Evolutionary conservation across 257 asterid species (phyloP).

Genomic region (Knoxia roxburghii): DNA sequence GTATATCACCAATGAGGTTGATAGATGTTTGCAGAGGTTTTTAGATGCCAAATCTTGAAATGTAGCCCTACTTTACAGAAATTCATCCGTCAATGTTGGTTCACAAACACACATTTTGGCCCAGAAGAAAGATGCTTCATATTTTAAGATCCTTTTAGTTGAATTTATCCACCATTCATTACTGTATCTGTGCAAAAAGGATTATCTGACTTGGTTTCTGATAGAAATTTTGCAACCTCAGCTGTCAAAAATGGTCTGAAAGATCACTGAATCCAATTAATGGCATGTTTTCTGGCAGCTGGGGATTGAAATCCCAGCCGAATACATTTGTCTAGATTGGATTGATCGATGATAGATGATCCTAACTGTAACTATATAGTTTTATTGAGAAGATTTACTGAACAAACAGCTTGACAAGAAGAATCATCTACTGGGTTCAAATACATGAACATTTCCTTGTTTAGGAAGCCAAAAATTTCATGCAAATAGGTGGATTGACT

Average conservation of each 20-base stretch:
- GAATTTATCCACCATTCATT: neutral
- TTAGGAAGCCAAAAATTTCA: conserved; percentile 57
- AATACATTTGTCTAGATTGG: neutral
- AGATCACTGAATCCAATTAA: neutral
- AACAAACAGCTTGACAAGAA: neutral
- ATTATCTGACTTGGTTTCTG: too few species aligned
- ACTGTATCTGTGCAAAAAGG: neutral
- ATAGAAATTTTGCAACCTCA: neutral
- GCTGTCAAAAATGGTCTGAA: neutral
- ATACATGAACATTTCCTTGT: neutral
- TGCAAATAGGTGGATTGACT: conserved; percentile 69
- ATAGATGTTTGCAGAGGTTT: conserved; percentile 17
- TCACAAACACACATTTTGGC: neutral
- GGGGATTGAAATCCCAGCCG: neutral
- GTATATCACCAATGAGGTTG: conserved; percentile 41
- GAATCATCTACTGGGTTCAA: too few species aligned
- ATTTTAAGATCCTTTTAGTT: neutral
- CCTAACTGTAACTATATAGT: neutral
- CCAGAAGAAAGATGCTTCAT: too few species aligned
- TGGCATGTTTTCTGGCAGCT: neutral
- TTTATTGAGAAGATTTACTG: neutral
- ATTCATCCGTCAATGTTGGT: neutral
- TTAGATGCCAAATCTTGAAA: neutral
- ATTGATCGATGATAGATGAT: neutral
- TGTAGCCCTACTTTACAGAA: neutral